A percentile compares a stretch with the other conserved stretches of the same genome.
Evolutionary conservation across 495 filamentous ascomycete genomes (phyloP).

Genomic region (Neurospora tetrasperma): DNA sequence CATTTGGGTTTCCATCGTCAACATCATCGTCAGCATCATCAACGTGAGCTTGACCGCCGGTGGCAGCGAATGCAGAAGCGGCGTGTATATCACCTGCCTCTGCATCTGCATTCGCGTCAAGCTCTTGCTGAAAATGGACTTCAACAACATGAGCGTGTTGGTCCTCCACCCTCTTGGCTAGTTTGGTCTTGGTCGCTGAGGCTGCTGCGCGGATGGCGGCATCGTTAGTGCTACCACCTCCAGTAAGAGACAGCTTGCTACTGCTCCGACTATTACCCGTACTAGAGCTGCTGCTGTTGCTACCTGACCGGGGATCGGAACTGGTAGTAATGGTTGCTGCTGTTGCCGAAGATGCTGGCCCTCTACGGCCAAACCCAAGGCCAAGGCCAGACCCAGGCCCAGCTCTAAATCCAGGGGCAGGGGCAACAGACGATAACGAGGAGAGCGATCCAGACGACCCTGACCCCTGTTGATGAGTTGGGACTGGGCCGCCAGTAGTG

Average conservation of each 20-base stretch:
- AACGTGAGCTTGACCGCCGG: neutral
- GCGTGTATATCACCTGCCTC: neutral
- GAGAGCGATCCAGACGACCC: neutral
- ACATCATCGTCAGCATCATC: constrained; percentile 2
- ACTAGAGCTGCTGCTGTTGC: neutral
- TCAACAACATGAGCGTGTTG: neutral
- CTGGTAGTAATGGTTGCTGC: neutral
- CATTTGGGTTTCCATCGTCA: constrained; percentile 17
- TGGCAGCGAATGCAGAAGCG: neutral
- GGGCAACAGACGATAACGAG: neutral
- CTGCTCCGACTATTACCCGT: neutral
- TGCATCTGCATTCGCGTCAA: neutral
- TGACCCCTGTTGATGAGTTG: neutral
- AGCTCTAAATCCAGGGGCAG: neutral
- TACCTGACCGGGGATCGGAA: neutral
- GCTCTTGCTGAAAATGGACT: neutral
- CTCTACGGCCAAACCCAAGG: neutral
- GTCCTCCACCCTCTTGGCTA: neutral
- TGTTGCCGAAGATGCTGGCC: neutral
- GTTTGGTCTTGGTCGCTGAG: neutral
- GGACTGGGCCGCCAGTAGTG: neutral
- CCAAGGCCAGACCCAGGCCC: neutral
- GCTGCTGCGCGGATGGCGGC: neutral
- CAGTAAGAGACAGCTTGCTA: neutral
- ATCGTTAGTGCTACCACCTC: neutral